Evolutionary conservation across 2,329 filamentous ascomycete species (phyloP), one percentile per base, ranked within the genome.

Genomic region (Albifimbria verrucaria): DNA sequence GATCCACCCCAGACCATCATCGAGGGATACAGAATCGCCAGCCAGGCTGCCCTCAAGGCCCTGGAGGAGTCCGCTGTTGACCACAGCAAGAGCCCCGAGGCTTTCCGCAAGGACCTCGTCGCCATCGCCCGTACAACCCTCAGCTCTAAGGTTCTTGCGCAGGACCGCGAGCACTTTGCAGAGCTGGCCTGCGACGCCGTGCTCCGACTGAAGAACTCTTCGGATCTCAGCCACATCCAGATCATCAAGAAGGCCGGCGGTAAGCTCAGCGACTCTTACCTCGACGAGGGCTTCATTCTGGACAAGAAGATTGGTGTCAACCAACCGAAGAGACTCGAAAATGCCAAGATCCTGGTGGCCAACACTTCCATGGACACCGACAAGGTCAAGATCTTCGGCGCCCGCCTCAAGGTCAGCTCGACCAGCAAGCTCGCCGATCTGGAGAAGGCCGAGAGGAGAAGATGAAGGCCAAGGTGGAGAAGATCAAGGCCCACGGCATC

Each of bases 1-100:
- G 78, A 97, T 99, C 65, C 94, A 99, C 74, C 94, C 94, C 94
- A 99, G 81, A 97, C 94, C 50, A 99, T 99, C 73, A 99, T 99
- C 68, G 94, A 99, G 68, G 94, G 94, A 50, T 99, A 96, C 81
- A 86, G 94, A 77, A 96, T 99, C 89, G 94, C 94, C 50, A 96
- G 91, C 72, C 81, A 85, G 50, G 93, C 94, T 50, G 92, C 94
- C 25, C 81, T 99, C 49, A 81, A 87, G 67, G 92, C 92, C 26
- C 79, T 99, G 43, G 89, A 92, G 69, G 87, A 88, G 65, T 86
- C 85, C 18, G 92, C 94, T 20, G 89, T 96, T 50, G 89, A 99
- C 74, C 90, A 96, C 76, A 96, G 90, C 82, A 86, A 86, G 63
- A 87, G 90, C 72, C 80, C 86, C 53, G 85, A 88, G 63, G 87